Conservation (phyloP, 78 protist genomes). For the Polysphondylium violaceum region DNA sequence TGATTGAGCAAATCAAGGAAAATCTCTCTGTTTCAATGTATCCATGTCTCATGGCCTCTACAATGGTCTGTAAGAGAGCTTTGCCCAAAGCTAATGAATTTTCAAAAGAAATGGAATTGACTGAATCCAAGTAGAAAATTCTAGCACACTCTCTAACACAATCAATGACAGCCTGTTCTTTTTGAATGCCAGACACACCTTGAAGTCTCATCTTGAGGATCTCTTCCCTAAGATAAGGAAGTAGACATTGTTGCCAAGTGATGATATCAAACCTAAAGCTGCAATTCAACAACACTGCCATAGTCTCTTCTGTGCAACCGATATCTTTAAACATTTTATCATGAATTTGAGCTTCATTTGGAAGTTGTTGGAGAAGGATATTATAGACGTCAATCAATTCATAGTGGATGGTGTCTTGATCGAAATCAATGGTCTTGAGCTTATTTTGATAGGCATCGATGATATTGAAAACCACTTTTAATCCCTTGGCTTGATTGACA, state of each 20-base stretch:
- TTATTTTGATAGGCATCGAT: no score
- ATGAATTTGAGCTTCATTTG: background rate
- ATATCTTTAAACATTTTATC: background rate
- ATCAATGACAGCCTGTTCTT: conserved; percentile 4
- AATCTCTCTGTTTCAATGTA: conserved; percentile 1
- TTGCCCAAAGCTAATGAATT: background rate
- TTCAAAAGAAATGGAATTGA: background rate
- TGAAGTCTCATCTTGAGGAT: background rate
- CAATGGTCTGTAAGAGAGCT: background rate
- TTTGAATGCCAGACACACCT: conserved; percentile 34
- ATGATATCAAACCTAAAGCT: background rate
- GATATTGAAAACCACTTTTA: no score
- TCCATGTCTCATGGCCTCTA: conserved; percentile 10
- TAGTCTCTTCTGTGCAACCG: background rate
- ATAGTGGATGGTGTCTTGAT: background rate
- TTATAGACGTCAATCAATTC: background rate
- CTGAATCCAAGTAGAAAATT: conserved; percentile 13
- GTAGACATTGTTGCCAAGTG: background rate
- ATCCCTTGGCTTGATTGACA: no score
- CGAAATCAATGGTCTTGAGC: background rate
- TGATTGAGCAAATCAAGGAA: conserved; percentile 1
- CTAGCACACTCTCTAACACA: conserved; percentile 36
- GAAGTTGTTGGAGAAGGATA: background rate
- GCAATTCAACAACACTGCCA: background rate
- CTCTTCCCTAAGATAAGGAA: background rate